These are phyloP conservation scores for Marasmius oreades DNA, from an alignment of 1,284 basidiomycete species.

Conservation along the genomic window DNA sequence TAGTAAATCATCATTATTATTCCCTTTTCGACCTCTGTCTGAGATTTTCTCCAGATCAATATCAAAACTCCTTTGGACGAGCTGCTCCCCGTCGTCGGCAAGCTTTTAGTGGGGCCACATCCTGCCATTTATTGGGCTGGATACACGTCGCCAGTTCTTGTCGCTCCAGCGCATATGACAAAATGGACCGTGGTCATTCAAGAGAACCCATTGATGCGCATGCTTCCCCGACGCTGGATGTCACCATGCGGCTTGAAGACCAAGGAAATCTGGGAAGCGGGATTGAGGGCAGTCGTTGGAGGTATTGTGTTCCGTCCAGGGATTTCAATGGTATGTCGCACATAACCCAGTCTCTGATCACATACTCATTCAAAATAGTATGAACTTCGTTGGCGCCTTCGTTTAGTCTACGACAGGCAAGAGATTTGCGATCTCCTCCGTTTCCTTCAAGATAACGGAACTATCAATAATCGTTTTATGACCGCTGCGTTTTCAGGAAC, in stretches of 20 bases:
- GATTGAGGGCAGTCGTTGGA: constrained; percentile 62
- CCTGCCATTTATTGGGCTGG: constrained; percentile 70
- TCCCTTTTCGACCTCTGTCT: background rate
- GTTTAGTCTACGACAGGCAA: constrained; percentile 68
- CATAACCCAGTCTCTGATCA: background rate
- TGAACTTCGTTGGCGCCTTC: constrained; percentile 65
- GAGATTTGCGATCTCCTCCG: constrained; percentile 67
- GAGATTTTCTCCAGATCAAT: constrained; percentile 20
- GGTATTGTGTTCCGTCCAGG: constrained; percentile 69
- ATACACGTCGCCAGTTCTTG: constrained; percentile 53
- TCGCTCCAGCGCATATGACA: constrained; percentile 46
- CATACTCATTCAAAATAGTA: constrained; percentile 34
- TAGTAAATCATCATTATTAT: constrained; percentile 34
- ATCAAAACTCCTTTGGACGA: constrained; percentile 20
- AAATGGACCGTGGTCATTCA: constrained; percentile 61
- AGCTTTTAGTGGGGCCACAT: constrained; percentile 41
- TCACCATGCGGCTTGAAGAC: constrained; percentile 65
- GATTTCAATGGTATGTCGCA: constrained; percentile 58
- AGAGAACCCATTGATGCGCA: constrained; percentile 37
- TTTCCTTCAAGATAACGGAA: constrained; percentile 49
- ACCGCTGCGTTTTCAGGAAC: background rate
- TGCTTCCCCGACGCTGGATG: constrained; percentile 74
- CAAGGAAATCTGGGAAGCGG: constrained; percentile 64
- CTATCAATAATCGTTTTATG: constrained; percentile 34
- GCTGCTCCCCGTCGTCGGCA: constrained; percentile 33